Conservation (phyloP, 495 filamentous ascomycete genomes). For the Ramalina intermedia region DNA sequence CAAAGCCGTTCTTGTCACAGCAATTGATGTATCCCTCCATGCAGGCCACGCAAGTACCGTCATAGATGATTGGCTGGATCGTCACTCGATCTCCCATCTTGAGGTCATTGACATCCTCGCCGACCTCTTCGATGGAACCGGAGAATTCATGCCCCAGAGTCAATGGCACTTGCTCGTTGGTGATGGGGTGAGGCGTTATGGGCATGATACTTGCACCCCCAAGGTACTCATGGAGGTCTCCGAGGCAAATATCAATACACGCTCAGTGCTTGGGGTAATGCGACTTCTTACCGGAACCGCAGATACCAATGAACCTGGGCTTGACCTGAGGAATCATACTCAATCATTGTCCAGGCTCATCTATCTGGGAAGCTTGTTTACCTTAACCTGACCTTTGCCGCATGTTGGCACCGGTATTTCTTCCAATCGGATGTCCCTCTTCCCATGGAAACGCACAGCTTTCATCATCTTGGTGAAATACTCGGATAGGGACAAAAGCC, state of each 20-base stretch:
- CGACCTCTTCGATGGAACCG: slow-evolving; percentile 43
- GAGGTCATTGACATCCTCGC: slow-evolving; percentile 33
- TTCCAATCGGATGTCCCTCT: slow-evolving; percentile 27
- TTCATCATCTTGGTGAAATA: slow-evolving; percentile 20
- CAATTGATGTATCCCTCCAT: slow-evolving; percentile 35
- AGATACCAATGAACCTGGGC: slow-evolving; percentile 44
- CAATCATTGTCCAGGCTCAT: neutral
- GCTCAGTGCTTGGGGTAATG: neutral
- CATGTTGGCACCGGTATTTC: slow-evolving; percentile 27
- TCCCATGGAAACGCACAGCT: slow-evolving; percentile 29
- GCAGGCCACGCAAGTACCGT: slow-evolving; percentile 41
- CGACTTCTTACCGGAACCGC: slow-evolving; percentile 31
- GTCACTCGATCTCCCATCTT: slow-evolving; percentile 41
- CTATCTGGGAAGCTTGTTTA: slow-evolving; percentile 1
- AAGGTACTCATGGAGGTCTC: slow-evolving; percentile 49
- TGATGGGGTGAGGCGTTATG: slow-evolving; percentile 36
- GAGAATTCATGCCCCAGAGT: slow-evolving; percentile 51
- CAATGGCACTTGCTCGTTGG: slow-evolving; percentile 38
- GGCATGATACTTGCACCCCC: slow-evolving; percentile 42
- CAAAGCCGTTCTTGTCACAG: slow-evolving; percentile 44
- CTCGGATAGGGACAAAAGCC: too few relatives aligned
- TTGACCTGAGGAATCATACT: slow-evolving; percentile 21
- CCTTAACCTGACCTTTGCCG: slow-evolving; percentile 27
- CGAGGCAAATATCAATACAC: neutral
- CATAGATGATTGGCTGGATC: slow-evolving; percentile 45